These are phyloP conservation scores for Dothideomycetes sp. DNA, from an alignment of 2,329 filamentous ascomycete genomes.

Conservation along the genomic window DNA sequence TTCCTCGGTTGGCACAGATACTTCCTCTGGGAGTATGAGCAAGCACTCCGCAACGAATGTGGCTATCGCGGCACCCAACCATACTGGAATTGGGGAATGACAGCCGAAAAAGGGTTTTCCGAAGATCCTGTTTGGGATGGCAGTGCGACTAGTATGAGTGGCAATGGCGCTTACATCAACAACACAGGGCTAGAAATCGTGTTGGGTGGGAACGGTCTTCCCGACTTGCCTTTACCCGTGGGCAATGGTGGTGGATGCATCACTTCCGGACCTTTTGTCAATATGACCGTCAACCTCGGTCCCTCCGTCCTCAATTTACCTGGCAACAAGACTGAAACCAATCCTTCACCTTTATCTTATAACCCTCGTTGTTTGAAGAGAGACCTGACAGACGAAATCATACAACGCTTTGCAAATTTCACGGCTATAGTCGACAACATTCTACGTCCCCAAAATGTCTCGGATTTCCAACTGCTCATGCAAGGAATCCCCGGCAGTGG, in stretches of 20 bases:
- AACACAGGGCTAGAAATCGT: slow-evolving; percentile 11
- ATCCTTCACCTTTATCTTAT: slow-evolving; percentile 13
- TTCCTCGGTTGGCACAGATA: slow-evolving; percentile 33
- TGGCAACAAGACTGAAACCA: slow-evolving; percentile 10
- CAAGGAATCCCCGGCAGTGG: slow-evolving; percentile 16
- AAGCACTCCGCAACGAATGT: slow-evolving; percentile 30
- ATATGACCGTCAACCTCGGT: slow-evolving; percentile 16
- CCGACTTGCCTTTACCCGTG: slow-evolving; percentile 29
- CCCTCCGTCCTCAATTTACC: slow-evolving; percentile 5
- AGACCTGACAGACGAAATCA: slow-evolving; percentile 13
- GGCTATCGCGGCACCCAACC: slow-evolving; percentile 32
- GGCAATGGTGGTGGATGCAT: slow-evolving; percentile 46
- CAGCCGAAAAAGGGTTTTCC: slow-evolving; percentile 27
- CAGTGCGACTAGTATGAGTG: slow-evolving; percentile 31
- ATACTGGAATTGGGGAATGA: slow-evolving; percentile 45
- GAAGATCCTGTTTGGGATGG: slow-evolving; percentile 47
- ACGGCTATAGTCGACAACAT: slow-evolving; percentile 13
- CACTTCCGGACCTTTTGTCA: slow-evolving; percentile 37
- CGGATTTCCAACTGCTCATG: slow-evolving; percentile 14
- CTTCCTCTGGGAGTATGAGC: slow-evolving; percentile 32
- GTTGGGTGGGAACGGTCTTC: slow-evolving; percentile 3
- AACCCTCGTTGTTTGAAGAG: slow-evolving; percentile 17
- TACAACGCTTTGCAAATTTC: slow-evolving; percentile 10
- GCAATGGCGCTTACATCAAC: slow-evolving; percentile 13
- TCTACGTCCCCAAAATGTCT: slow-evolving; percentile 2